Conservation (phyloP, 1,284 basidiomycete species). For the Vanrija sp. region DNA sequence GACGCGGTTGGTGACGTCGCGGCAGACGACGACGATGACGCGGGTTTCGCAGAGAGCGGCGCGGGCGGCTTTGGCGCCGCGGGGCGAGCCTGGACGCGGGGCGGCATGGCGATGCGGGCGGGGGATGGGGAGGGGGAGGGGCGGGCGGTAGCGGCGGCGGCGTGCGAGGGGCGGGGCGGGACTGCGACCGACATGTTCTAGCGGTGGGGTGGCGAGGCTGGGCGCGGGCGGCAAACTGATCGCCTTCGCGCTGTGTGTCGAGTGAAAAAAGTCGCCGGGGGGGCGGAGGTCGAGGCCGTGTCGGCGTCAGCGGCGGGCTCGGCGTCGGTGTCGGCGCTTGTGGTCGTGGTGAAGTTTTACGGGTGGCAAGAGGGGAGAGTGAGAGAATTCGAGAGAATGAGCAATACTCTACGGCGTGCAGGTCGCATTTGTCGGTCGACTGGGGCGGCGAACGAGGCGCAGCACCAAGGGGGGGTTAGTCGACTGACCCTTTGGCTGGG, state of each 20-base stretch:
- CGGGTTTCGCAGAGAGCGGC: neutral
- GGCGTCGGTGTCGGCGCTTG: too few relatives aligned
- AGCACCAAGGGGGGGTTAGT: too few relatives aligned
- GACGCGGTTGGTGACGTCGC: neutral
- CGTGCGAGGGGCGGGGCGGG: neutral
- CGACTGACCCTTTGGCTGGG: too few relatives aligned
- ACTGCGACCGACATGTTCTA: slow-evolving; percentile 9
- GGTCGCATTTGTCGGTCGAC: too few relatives aligned
- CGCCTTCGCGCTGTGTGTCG: neutral
- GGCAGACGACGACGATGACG: neutral
- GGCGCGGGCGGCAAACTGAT: neutral
- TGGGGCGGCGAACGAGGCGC: too few relatives aligned
- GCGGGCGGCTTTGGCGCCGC: neutral
- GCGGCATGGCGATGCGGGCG: slow-evolving; percentile 2
- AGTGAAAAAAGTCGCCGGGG: neutral
- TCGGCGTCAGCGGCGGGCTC: too few relatives aligned
- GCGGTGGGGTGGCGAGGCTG: too few relatives aligned
- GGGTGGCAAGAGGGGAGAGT: too few relatives aligned
- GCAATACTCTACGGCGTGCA: too few relatives aligned
- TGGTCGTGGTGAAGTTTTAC: too few relatives aligned
- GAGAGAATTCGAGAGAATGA: too few relatives aligned
- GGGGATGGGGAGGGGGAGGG: slow-evolving; percentile 5
- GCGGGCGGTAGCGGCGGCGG: neutral
- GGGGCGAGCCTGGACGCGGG: neutral
- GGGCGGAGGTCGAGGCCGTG: neutral